Base-by-base conservation (phyloP, 2,329 filamentous ascomycete genomes). In the Botrytis tulipae region DNA sequence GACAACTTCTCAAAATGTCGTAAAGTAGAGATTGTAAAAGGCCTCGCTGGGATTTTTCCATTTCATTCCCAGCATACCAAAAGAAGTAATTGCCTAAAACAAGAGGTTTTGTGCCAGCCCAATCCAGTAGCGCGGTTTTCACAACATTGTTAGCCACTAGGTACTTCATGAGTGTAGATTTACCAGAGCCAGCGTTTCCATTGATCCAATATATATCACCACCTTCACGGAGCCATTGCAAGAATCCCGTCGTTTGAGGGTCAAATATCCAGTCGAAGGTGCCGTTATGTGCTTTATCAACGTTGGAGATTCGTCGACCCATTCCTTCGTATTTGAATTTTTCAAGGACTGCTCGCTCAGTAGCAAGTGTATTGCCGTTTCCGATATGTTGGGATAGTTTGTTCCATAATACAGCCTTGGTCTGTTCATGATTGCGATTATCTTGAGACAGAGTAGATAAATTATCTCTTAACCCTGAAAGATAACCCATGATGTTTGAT, bases 71-170 rank as follows among this genome's bases (percentile, higher is more conserved):
- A 37, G 81, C 81, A 7, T 80, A 84, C 84, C 84, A 86, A 71
- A 86, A 85, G 75, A 85, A 86, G 76, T 83, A 86, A 0, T 80
- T 82, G 0, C 83, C 83, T 0, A 80, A 16, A 0, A 8, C 37
- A 62, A 44, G 57, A 48, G 68, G 42, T 7, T 82, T 6, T 78
- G 63, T 29, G 74, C n/a, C 9, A 59, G 59, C 9, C 46, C 76
- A 0, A 80, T 75, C 82, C 82, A 67, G 81, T 22, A 75, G 73
- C 4, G 81, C 76, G 22, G n/a, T 37, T 44, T 25, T 57, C 4
- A 61, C 75, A 25, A n/a, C 63, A 7, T n/a, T 1, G 2, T 37
- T 32, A 1, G 60, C 60, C 20, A 46, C 57, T 7, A 78, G n/a
- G 61, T 73, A 77, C 25, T 75, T 77, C 75, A 78, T 76, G 65